These are phyloP conservation scores for Hyaloperonospora arabidopsidis DNA, from an alignment of 352 stramenopile species.

Conservation along the genomic window DNA sequence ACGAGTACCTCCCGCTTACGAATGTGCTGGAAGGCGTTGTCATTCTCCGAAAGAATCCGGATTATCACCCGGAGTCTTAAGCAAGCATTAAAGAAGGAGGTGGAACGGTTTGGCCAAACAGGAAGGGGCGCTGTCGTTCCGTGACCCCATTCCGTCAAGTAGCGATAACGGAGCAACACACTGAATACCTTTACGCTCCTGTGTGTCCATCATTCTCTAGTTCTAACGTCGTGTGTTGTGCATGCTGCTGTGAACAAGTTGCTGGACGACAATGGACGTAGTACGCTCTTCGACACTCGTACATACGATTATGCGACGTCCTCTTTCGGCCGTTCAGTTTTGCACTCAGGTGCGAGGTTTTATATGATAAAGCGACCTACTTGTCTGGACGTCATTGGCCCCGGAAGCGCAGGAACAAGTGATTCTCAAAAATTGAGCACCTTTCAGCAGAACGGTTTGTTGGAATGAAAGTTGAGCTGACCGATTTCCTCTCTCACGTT, in stretches of 20 bases:
- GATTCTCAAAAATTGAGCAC: too few relatives aligned
- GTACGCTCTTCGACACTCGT: too few relatives aligned
- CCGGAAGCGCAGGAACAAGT: too few relatives aligned
- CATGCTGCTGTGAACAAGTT: constrained; percentile 1
- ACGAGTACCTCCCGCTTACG: constrained; percentile 94
- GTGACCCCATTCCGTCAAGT: constrained; percentile 10
- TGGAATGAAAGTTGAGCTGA: too few relatives aligned
- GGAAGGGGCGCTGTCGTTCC: constrained; percentile 19
- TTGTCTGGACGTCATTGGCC: too few relatives aligned
- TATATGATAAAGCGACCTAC: too few relatives aligned
- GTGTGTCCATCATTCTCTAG: neutral
- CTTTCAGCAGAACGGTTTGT: too few relatives aligned
- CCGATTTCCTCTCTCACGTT: too few relatives aligned
- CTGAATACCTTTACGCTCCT: constrained; percentile 26
- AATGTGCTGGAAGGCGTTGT: constrained; percentile 98
- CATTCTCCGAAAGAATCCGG: constrained; percentile 97
- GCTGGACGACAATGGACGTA: too few relatives aligned
- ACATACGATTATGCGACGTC: too few relatives aligned
- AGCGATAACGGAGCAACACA: constrained; percentile 30
- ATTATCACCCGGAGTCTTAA: constrained; percentile 79
- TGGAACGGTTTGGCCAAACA: constrained; percentile 7
- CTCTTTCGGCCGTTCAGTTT: too few relatives aligned
- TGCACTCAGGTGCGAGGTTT: too few relatives aligned
- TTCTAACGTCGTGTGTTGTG: constrained; percentile 7
- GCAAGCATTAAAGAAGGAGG: constrained; percentile 11